These are phyloP conservation scores for Tylopilus sp. DNA, from an alignment of 768 basidiomycete genomes.

Conservation along the genomic window DNA sequence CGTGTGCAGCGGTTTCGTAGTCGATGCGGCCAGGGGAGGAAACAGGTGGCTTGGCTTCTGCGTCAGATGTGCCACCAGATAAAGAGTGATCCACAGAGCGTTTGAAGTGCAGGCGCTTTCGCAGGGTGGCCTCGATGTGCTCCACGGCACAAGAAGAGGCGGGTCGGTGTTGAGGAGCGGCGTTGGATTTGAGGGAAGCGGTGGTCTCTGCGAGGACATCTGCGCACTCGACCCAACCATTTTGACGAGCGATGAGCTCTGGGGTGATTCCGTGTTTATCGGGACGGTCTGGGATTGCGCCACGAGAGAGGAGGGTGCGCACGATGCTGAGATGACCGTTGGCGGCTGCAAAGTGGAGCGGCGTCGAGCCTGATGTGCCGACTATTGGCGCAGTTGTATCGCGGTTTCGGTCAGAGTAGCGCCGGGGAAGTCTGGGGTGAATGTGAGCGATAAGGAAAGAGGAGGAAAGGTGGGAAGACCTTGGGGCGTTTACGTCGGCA, in stretches of 20 bases:
- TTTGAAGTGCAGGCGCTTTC: constrained; percentile 65
- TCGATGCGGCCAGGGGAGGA: constrained; percentile 12
- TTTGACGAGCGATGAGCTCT: constrained; percentile 74
- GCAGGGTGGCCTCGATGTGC: constrained; percentile 30
- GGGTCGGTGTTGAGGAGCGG: constrained; percentile 15
- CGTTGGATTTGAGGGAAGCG: constrained; percentile 21
- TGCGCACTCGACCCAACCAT: constrained; percentile 79
- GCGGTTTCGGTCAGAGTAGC: constrained; percentile 68
- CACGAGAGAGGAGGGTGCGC: constrained; percentile 75
- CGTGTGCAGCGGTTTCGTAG: constrained; percentile 7
- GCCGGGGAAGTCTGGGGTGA: constrained; percentile 55
- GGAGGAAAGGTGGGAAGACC: constrained; percentile 45
- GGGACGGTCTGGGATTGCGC: constrained; percentile 73
- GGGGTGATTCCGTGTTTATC: constrained; percentile 95
- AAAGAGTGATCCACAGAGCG: constrained; percentile 75
- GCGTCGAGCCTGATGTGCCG: constrained; percentile 85
- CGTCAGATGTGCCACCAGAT: constrained; percentile 32
- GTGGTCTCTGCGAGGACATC: constrained; percentile 67
- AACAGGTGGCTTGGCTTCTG: constrained; percentile 22
- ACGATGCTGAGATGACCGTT: constrained; percentile 85
- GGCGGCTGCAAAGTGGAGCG: constrained; percentile 95
- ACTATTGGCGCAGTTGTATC: constrained; percentile 68
- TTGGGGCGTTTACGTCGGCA: constrained; percentile 96
- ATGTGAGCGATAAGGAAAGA: constrained; percentile 9
- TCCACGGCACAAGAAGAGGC: constrained; percentile 26